phyloP scores from a whole-genome alignment of 441 rosid genomes.

The Erysimum cheiri region DNA sequence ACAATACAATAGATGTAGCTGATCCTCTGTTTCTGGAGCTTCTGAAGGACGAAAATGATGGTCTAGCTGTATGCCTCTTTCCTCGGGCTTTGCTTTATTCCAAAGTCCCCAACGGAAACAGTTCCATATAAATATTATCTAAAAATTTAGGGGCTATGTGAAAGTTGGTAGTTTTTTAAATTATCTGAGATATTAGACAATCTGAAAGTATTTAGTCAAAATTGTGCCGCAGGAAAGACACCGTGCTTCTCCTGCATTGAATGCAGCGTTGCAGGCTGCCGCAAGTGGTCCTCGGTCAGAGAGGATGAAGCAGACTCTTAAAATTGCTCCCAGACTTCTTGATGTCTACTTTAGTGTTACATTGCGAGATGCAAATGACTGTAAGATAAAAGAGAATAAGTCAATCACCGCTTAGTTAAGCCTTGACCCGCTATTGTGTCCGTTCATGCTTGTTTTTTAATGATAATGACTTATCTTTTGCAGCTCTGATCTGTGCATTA shows the following conservation, averaged over 20 bases:
- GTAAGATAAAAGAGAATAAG: slow-evolving; percentile 49
- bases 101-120: slow-evolving; percentile 21
- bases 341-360: slow-evolving; percentile 76
- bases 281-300: slow-evolving; percentile 69
- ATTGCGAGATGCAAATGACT: slow-evolving; percentile 71
- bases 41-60: slow-evolving; percentile 97
- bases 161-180: background rate
- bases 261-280: slow-evolving; percentile 82
- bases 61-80: slow-evolving; percentile 71
- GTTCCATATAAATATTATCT: slow-evolving; percentile 6
- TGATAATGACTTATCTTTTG: slow-evolving; percentile 25
- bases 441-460: slow-evolving; percentile 14
- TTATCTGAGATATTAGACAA: slow-evolving; percentile 13
- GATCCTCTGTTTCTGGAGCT: slow-evolving; percentile 94
- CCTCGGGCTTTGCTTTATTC: slow-evolving; percentile 20
- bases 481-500: slow-evolving; percentile 90
- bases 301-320: slow-evolving; percentile 74
- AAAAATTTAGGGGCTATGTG: slow-evolving; percentile 14
- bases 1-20: slow-evolving; percentile 75
- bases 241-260: slow-evolving; percentile 78
- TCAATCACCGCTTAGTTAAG: slow-evolving; percentile 9
- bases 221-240: slow-evolving; percentile 79
- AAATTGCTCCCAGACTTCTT: slow-evolving; percentile 78
- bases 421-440: slow-evolving; percentile 17
- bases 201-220: slow-evolving; percentile 16